Conservation (phyloP, 106 monocot genomes). For the Cymbidium sinense region DNA sequence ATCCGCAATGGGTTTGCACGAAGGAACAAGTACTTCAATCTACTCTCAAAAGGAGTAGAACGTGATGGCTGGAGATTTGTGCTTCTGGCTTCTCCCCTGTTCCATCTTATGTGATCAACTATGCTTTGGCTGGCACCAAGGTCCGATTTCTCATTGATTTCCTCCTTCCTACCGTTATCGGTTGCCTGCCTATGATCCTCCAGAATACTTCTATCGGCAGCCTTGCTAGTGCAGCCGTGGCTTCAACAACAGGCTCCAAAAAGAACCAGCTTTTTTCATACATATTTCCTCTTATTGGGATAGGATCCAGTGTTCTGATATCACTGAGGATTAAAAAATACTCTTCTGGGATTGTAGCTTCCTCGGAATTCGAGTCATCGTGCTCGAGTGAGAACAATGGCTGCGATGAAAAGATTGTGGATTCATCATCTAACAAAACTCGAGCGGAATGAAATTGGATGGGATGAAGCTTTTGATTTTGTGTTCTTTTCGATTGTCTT, state of each 20-base stretch:
- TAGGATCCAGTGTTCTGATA: slow-evolving; percentile 74
- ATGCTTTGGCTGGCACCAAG: slow-evolving; percentile 76
- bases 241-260: slow-evolving; percentile 41
- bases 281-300: slow-evolving; percentile 70
- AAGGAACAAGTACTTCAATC: slow-evolving; percentile 63
- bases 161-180: slow-evolving; percentile 79
- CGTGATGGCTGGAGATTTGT: slow-evolving; percentile 95
- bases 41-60: slow-evolving; percentile 69
- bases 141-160: slow-evolving; percentile 80
- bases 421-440: background rate
- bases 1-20: slow-evolving; percentile 65
- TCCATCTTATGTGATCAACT: slow-evolving; percentile 93
- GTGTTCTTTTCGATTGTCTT: background rate
- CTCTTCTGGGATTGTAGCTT: slow-evolving; percentile 45
- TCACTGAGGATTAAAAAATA: slow-evolving; percentile 84
- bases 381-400: background rate
- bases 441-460: background rate
- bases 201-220: slow-evolving; percentile 95
- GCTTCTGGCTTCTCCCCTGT: slow-evolving; percentile 87
- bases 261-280: slow-evolving; percentile 55
- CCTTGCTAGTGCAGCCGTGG: slow-evolving; percentile 79
- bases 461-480: background rate
- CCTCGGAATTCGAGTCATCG: slow-evolving; percentile 19
- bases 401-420: background rate
- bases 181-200: slow-evolving; percentile 91